These are phyloP conservation scores for Elaeis oleifera DNA, from an alignment of 202 grass and related monocot genomes.

Conservation along the genomic window DNA sequence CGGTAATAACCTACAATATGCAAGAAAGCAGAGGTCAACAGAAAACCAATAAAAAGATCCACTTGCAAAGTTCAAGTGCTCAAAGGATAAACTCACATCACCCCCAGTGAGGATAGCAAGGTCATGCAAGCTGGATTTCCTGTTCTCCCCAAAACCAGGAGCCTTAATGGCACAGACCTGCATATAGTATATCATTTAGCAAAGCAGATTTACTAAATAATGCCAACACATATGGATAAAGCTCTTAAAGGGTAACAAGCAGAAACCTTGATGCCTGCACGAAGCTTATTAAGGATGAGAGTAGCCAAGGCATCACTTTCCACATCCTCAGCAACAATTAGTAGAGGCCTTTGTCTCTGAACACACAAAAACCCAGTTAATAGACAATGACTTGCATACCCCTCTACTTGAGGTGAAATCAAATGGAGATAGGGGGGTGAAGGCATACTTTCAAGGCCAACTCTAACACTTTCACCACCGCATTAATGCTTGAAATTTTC, in stretches of 20 bases:
- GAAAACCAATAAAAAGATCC: not conserved
- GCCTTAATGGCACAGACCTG: constrained; percentile 95
- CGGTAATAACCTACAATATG: constrained; percentile 69
- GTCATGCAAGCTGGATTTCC: constrained; percentile 83
- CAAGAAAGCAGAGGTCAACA: not conserved
- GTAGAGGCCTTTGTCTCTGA: constrained; percentile 73
- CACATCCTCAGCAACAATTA: constrained; percentile 91
- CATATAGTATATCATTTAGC: not conserved
- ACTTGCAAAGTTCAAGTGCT: not conserved
- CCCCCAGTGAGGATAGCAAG: constrained; percentile 85
- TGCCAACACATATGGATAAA: no score
- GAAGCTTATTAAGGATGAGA: constrained; percentile 93
- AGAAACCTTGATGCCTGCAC: constrained; percentile 86
- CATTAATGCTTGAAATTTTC: constrained; percentile 73
- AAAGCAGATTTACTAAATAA: no score
- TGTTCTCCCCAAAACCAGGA: constrained; percentile 98
- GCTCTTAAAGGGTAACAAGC: not conserved
- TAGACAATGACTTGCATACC: not conserved
- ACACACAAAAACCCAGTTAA: constrained; percentile 7
- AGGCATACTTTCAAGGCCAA: constrained; percentile 55
- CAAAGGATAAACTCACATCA: constrained; percentile 39
- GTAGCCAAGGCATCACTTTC: constrained; percentile 90
- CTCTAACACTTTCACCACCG: constrained; percentile 81
- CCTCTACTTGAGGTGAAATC: not conserved
- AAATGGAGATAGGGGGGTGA: not conserved